A percentile compares a stretch with the other conserved stretches of the same genome.
Evolutionary conservation across 2,329 filamentous ascomycete species (phyloP).

Genomic region (Stenocarpella maydis): DNA sequence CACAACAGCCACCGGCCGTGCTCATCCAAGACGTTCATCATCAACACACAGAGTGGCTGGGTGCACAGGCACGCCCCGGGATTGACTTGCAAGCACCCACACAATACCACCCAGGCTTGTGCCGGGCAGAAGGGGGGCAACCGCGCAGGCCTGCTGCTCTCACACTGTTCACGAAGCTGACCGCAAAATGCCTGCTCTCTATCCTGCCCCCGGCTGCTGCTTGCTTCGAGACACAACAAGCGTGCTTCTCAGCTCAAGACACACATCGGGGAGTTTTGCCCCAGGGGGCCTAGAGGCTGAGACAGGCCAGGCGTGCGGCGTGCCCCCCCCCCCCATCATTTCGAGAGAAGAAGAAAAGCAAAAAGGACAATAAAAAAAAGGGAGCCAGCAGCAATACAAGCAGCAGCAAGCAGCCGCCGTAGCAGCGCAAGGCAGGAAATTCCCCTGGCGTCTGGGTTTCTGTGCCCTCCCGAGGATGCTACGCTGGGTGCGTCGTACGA

Average conservation of each 20-base stretch:
- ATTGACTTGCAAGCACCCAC: slow-evolving; percentile 6
- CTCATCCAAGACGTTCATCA: neutral
- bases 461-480: neutral
- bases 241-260: slow-evolving; percentile 7
- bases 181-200: neutral
- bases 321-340: too few relatives aligned
- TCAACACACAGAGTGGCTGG: neutral
- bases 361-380: neutral
- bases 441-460: neutral
- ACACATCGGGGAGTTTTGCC: neutral
- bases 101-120: neutral
- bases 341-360: too few relatives aligned
- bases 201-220: neutral
- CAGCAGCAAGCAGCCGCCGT: neutral
- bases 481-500: neutral
- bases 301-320: slow-evolving; percentile 1
- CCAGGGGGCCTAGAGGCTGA: neutral
- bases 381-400: neutral
- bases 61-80: neutral
- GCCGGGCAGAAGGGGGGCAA: neutral
- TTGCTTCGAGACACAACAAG: slow-evolving; percentile 1
- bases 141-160: neutral
- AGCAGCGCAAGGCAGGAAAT: too few relatives aligned
- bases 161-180: neutral
- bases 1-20: slow-evolving; percentile 14